Conservation (phyloP, 441 rosid genomes). For the Pelargonium cotyledonis region DNA sequence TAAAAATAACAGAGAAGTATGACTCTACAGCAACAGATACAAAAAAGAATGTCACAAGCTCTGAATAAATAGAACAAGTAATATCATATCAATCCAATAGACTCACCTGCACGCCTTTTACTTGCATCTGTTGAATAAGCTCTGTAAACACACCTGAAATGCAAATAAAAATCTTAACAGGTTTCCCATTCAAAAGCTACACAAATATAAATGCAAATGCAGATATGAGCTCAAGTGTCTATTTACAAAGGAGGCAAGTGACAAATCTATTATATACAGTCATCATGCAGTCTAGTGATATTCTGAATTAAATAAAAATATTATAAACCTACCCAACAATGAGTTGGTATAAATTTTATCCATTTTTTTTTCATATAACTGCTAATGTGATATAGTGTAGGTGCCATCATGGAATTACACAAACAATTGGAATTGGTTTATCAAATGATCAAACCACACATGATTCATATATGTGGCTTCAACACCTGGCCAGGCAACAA, state of each 20-base stretch:
- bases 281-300: no score
- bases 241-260: neutral
- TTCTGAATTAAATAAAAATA: no score
- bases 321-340: no score
- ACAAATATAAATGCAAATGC: neutral
- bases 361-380: no score
- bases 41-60: neutral
- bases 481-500: no score
- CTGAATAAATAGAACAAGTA: neutral
- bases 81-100: neutral
- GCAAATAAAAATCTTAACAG: constrained; percentile 13
- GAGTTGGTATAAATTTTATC: no score
- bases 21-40: neutral
- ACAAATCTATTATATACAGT: neutral
- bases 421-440: neutral
- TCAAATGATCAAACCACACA: no score
- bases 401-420: neutral
- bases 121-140: constrained; percentile 95
- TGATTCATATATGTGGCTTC: no score
- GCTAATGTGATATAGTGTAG: neutral
- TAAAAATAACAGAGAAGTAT: no score
- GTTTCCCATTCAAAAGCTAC: constrained; percentile 10
- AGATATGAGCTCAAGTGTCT: constrained; percentile 2
- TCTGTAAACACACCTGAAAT: constrained; percentile 94
- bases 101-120: constrained; percentile 87